A percentile compares a stretch with the other conserved stretches of the same genome.
phyloP scores from a whole-genome alignment of 2,329 filamentous ascomycete species.

The Chrysoporthe austroafricana region DNA sequence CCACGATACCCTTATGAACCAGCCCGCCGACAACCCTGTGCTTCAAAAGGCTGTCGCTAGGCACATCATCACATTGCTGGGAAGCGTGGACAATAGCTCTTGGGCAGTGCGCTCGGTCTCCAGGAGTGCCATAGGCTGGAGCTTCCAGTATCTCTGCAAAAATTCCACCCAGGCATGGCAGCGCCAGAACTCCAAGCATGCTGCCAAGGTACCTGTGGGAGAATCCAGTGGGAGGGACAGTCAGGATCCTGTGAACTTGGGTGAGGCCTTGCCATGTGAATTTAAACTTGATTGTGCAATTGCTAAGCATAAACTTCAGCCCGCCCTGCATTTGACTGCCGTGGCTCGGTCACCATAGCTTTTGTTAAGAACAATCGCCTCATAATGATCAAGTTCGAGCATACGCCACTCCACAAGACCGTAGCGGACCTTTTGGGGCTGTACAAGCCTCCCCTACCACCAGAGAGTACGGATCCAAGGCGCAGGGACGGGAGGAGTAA shows the following conservation, averaged over 20 bases:
- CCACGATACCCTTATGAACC: conserved; percentile 52
- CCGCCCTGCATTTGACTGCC: conserved; percentile 63
- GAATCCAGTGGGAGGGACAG: conserved; percentile 53
- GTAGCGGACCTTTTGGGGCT: conserved; percentile 54
- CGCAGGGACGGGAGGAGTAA: conserved; percentile 35
- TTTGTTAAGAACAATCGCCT: conserved; percentile 53
- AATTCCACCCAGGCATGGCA: conserved; percentile 57
- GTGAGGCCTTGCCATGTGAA: conserved; percentile 38
- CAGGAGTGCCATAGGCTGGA: conserved; percentile 54
- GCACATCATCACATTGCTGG: conserved; percentile 50
- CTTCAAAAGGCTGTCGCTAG: conserved; percentile 55
- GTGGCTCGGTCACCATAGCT: conserved; percentile 52
- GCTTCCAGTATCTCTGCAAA: conserved; percentile 57
- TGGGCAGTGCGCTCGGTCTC: conserved; percentile 54
- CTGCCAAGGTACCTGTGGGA: conserved; percentile 47
- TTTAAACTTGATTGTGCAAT: neutral
- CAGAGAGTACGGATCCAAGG: conserved; percentile 33
- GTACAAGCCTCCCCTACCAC: conserved; percentile 50
- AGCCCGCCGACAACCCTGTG: conserved; percentile 51
- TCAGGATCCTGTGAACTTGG: conserved; percentile 48
- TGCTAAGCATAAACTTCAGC: conserved; percentile 38
- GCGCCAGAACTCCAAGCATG: conserved; percentile 48
- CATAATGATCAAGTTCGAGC: conserved; percentile 59
- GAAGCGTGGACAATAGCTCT: conserved; percentile 50
- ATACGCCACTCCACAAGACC: conserved; percentile 60